Conservation (phyloP, 2,329 filamentous ascomycete species). For the Aspergillus fijiensis region DNA sequence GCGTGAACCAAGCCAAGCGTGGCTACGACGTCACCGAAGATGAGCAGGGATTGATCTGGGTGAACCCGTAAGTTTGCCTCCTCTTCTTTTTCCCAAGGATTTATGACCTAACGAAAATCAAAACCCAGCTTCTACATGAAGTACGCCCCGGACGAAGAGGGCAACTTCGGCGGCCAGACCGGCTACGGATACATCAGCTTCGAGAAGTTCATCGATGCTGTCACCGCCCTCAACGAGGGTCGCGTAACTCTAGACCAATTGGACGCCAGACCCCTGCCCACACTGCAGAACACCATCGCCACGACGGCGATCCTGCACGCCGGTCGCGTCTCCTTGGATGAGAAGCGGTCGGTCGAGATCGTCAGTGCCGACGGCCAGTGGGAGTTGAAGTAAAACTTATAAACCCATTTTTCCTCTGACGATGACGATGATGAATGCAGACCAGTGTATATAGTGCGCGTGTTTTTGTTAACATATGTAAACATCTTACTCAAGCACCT, state of each 20-base stretch:
- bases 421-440: neutral
- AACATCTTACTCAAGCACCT: neutral
- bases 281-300: conserved; percentile 82
- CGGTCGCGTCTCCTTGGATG: conserved; percentile 79
- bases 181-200: conserved; percentile 94
- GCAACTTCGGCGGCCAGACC: conserved; percentile 86
- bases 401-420: neutral
- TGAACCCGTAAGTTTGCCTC: conserved; percentile 66
- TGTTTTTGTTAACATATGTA: neutral
- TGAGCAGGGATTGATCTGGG: conserved; percentile 69
- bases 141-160: conserved; percentile 90
- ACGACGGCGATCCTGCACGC: conserved; percentile 91
- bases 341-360: conserved; percentile 75
- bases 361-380: conserved; percentile 50
- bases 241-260: conserved; percentile 70
- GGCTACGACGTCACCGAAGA: conserved; percentile 95
- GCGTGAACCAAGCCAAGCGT: conserved; percentile 88
- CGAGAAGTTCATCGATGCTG: conserved; percentile 93
- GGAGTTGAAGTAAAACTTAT: conserved; percentile 56
- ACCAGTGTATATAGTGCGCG: neutral
- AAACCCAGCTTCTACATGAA: conserved; percentile 75
- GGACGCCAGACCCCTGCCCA: conserved; percentile 78
- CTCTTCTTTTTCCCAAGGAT: neutral
- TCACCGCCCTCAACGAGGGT: conserved; percentile 73
- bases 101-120: neutral